phyloP scores from a whole-genome alignment of 2,329 filamentous ascomycete genomes.

The Pseudogymnoascus sp. region DNA sequence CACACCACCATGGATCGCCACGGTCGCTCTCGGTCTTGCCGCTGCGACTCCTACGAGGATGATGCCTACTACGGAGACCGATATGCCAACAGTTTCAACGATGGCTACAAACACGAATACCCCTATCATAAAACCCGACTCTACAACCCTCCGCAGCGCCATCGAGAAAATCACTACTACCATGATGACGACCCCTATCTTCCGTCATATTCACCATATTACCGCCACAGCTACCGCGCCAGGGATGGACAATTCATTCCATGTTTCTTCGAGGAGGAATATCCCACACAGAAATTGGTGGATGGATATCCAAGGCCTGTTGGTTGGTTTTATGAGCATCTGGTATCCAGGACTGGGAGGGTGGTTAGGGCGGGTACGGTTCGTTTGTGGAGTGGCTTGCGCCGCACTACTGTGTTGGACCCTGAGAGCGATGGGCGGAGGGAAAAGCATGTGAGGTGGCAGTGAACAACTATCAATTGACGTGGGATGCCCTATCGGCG shows the following conservation, averaged over 20 bases:
- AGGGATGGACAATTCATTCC: not conserved
- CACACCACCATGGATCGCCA: not conserved
- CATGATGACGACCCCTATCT: not conserved
- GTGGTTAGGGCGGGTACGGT: not conserved
- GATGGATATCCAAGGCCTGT: not conserved
- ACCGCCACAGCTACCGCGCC: not conserved
- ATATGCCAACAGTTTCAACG: not conserved
- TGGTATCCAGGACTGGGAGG: not conserved
- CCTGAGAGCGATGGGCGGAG: not conserved
- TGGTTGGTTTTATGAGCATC: not conserved
- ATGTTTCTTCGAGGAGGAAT: not conserved
- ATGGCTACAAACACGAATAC: not conserved
- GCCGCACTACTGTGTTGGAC: not conserved
- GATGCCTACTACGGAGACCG: not conserved
- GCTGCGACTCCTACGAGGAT: not conserved
- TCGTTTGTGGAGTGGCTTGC: not conserved
- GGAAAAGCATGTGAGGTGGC: not conserved
- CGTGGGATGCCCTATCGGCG: not conserved
- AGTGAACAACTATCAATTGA: not conserved
- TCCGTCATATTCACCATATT: not conserved
- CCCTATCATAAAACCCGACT: not conserved
- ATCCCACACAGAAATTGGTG: not conserved
- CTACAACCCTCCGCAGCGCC: not conserved
- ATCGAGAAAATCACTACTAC: not conserved
- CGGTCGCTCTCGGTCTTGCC: not conserved